phyloP scores from a whole-genome alignment of 2,329 filamentous ascomycete genomes.

The Penicillium sp. region DNA sequence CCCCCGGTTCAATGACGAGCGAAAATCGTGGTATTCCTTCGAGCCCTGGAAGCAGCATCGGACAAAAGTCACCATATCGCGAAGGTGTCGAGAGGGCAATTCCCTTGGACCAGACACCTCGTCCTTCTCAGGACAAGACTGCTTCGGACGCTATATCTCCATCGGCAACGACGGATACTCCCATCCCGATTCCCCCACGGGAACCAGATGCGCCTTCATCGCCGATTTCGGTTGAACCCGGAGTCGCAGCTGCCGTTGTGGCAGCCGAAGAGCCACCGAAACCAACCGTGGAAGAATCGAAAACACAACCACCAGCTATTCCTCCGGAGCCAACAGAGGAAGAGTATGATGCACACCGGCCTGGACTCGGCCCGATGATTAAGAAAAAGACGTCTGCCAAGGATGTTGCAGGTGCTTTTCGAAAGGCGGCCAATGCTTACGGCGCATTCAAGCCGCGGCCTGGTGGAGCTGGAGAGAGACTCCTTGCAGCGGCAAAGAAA shows the following conservation, averaged over 20 bases:
- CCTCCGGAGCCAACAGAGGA: constrained; percentile 37
- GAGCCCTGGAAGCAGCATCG: constrained; percentile 28
- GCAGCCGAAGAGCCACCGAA: constrained; percentile 13
- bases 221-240: constrained; percentile 10
- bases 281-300: constrained; percentile 4
- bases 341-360: constrained; percentile 58
- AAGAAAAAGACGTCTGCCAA: constrained; percentile 67
- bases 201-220: constrained; percentile 13
- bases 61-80: constrained; percentile 29
- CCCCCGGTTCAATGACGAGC: constrained; percentile 26
- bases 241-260: constrained; percentile 15
- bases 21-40: constrained; percentile 20
- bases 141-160: constrained; percentile 10
- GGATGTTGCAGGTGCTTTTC: constrained; percentile 71
- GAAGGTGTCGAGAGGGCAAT: constrained; percentile 33
- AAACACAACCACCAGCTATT: constrained; percentile 12
- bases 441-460: constrained; percentile 82
- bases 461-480: constrained; percentile 79
- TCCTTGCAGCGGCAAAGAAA: constrained; percentile 58
- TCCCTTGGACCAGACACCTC: constrained; percentile 10
- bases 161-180: constrained; percentile 20
- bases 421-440: constrained; percentile 71
- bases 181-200: constrained; percentile 21
- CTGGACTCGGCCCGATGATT: constrained; percentile 87
- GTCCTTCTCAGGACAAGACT: constrained; percentile 13